Evolutionary conservation across 257 asterid species (phyloP), one percentile per base, ranked within the genome.

Genomic region (Cynanchum wilfordii): DNA sequence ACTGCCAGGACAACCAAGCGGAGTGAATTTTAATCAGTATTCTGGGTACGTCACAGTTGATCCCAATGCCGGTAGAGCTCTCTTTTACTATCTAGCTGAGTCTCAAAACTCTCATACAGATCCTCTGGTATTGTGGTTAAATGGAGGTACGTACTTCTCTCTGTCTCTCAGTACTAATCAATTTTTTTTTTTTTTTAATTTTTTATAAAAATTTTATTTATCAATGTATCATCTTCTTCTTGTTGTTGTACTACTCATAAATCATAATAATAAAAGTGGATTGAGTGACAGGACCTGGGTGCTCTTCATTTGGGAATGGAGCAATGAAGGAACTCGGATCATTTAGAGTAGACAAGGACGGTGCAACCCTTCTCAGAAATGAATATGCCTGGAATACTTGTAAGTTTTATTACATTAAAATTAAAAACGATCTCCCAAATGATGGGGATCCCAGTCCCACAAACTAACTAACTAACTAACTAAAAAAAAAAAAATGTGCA

Each of bases 301-400:
- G 97, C 81, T 90, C 97, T 10, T 90, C 97, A 49, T 86, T 90
- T 30, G 96, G 86, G 11, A 87, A 84, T 73, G 97, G 97, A 76
- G 97, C 95, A 76, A 87, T 90, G 90, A 87, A 84, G 73, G 97
- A 90, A 81, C 83, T 90, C 1, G 97, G 97, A 72, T 95, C 97
- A 16, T 90, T 90, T 64, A 77, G 95, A 10, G 95, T 90, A 49
- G 79, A 76, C 12, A 90, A 93, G 51, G 97, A 90, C 55, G 97
- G 97, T 68, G 87, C 88, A 79, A 87, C 95, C 44, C 91, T 90
- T 59, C 83, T 80, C 89, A 72, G 77, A 42, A 90, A 90, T 25
- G 81, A 81, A 56, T 88, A 64, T 57, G 79, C 95, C 29, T 90
- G 97, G 97, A 90, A 87, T 17, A 63, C 79, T 80, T 93, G 97